phyloP scores from a whole-genome alignment of 23 red algal genomes.

The Gracilaria gracilis region DNA sequence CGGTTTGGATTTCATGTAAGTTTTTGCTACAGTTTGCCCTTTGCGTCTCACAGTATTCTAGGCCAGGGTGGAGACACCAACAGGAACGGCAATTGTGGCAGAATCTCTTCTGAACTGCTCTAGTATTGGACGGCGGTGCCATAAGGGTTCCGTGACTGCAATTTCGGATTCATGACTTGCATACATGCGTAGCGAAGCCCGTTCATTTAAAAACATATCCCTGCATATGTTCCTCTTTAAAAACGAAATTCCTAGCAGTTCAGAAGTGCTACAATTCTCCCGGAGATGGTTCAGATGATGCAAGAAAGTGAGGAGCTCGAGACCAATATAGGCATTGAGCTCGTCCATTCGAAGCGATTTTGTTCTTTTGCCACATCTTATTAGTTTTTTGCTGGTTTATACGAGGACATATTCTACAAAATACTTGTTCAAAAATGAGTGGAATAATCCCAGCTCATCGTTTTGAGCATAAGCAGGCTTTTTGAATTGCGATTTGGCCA shows the following conservation, averaged over 20 bases:
- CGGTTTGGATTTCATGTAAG: constrained; percentile 30
- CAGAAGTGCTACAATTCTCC: neutral
- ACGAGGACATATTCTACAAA: neutral
- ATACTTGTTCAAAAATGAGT: too few species aligned
- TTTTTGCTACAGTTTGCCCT: neutral
- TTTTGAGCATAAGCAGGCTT: constrained; percentile 15
- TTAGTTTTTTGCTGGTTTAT: neutral
- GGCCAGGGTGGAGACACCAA: neutral
- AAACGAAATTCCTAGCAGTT: neutral
- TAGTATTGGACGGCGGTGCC: neutral
- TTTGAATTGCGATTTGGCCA: neutral
- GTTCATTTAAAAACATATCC: neutral
- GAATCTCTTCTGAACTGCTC: constrained; percentile 5
- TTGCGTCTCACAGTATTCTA: constrained; percentile 17
- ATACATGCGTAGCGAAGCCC: constrained; percentile 9
- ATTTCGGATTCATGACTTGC: neutral
- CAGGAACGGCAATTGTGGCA: constrained; percentile 4
- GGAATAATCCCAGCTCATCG: neutral
- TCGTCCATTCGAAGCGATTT: neutral
- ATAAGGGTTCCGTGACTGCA: neutral
- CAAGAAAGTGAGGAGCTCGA: neutral
- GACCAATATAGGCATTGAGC: constrained; percentile 16
- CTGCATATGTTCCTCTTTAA: constrained; percentile 16
- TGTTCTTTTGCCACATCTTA: neutral
- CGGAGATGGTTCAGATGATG: neutral